Base-by-base conservation (phyloP, 208 protist species). In the Acanthamoeba polyphaga region DNA sequence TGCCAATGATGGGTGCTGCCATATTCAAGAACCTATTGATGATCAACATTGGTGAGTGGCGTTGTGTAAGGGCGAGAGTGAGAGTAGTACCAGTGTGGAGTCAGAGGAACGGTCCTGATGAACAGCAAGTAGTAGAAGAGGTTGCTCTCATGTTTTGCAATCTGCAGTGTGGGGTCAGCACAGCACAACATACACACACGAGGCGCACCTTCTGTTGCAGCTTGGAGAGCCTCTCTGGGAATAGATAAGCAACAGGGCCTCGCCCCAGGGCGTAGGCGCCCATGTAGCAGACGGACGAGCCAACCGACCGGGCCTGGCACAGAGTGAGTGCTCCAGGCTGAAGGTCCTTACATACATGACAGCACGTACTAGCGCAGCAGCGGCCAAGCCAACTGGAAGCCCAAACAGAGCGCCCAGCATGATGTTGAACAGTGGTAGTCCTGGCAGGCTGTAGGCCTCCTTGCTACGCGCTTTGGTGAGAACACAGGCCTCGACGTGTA, bases 351-450 rank as follows among this genome's bases (percentile, higher is more conserved):
- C 64, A 70, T 13, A 24, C n/a, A 32, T 70, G 19, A 80, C 2
- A 15, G 13, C 10, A 51, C 80, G 7, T 64, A 88, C 80, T 2
- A 88, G 1, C 3, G 80, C 43, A 4, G 80, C 80, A 32, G 49
- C 80, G 6, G 32, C n/a, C 53, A 88, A 27, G 46, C 80, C 80
- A 17, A 88, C 2, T 1, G 80, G 80, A 2, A 88, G 51, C 27
- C 80, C 80, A 24, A 88, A 88, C 51, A 88, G 13, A 66, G 80
- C 80, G n/a, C 80, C 80, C 80, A 88, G 32, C 80, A 88, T 88
- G n/a, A 88, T 58, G 53, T 88, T 88, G 80, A 88, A 88, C 80
- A 88, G 51, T 12, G 80, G 80, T 24, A 88, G 32, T 5, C 80
- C 80, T 10, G 80, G 80, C 29, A 88, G 27, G 22, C 80, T 66